Percentiles rank a stretch among this genome's conserved stretches.
phyloP scores from a whole-genome alignment of 306 rosid species.

The Vicia villosa region DNA sequence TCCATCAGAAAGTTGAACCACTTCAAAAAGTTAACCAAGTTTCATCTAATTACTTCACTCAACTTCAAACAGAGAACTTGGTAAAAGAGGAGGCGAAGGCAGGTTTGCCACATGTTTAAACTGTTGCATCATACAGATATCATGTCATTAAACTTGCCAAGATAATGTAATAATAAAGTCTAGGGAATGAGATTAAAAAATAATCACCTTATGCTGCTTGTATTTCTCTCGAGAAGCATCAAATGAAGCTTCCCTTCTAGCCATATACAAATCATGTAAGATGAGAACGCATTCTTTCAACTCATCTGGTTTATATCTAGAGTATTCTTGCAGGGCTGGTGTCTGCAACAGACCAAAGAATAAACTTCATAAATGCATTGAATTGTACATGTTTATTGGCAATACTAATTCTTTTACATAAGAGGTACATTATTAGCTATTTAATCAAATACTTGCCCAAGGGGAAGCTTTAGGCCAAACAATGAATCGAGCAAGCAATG shows the following conservation, averaged over 20 bases:
- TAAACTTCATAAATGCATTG: slow-evolving; percentile 4
- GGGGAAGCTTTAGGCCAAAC: slow-evolving; percentile 55
- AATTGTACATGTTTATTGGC: not conserved
- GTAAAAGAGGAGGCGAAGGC: slow-evolving; percentile 69
- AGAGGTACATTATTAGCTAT: too few species aligned
- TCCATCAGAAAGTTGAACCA: not conserved
- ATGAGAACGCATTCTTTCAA: slow-evolving; percentile 61
- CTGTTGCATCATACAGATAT: slow-evolving; percentile 45
- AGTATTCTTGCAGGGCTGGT: slow-evolving; percentile 42
- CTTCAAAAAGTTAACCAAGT: not conserved
- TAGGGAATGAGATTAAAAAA: not conserved
- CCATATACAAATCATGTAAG: slow-evolving; percentile 65
- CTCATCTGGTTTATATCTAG: slow-evolving; percentile 55
- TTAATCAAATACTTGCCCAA: slow-evolving; percentile 57
- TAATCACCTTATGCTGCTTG: slow-evolving; percentile 67
- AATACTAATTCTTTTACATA: not conserved
- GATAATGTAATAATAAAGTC: not conserved
- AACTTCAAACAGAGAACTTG: slow-evolving; percentile 46
- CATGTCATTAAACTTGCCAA: not conserved
- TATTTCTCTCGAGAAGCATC: slow-evolving; percentile 66
- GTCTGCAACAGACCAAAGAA: slow-evolving; percentile 42
- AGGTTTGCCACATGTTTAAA: slow-evolving; percentile 61
- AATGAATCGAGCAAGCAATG: slow-evolving; percentile 68
- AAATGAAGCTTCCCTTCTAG: slow-evolving; percentile 63
- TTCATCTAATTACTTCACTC: not conserved